phyloP scores from a whole-genome alignment of 2,329 filamentous ascomycete genomes.

The Penicillium sp. region DNA sequence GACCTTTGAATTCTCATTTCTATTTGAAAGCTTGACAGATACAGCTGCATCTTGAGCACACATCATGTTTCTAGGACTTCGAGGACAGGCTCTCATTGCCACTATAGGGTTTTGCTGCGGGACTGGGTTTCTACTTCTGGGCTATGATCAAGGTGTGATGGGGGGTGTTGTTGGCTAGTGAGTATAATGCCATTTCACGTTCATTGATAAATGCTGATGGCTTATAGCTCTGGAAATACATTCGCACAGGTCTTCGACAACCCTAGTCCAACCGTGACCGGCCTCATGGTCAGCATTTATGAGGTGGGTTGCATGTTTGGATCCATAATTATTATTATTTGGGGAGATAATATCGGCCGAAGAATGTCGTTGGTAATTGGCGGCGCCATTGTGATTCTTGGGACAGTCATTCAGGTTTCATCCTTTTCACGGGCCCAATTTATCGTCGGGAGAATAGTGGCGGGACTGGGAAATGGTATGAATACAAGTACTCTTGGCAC shows the following conservation, averaged over 20 bases:
- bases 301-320: conserved; percentile 4
- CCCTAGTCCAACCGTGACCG: neutral
- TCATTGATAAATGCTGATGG: no score
- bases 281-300: conserved; percentile 6
- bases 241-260: neutral
- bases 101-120: neutral
- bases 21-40: no score
- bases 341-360: conserved; percentile 4
- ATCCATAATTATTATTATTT: neutral
- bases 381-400: neutral
- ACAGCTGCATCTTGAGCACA: no score
- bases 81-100: neutral
- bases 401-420: conserved; percentile 1
- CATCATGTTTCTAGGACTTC: neutral
- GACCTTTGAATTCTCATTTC: no score
- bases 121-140: neutral
- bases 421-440: conserved; percentile 4
- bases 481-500: conserved; percentile 39
- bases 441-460: conserved; percentile 7
- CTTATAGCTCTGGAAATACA: neutral
- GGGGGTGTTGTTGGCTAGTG: neutral
- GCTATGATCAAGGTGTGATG: neutral
- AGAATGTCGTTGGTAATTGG: conserved; percentile 4
- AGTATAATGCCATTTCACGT: no score
- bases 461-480: conserved; percentile 32